Conservation (phyloP, 2,329 filamentous ascomycete genomes). For the Trichophyton mentagrophytes region DNA sequence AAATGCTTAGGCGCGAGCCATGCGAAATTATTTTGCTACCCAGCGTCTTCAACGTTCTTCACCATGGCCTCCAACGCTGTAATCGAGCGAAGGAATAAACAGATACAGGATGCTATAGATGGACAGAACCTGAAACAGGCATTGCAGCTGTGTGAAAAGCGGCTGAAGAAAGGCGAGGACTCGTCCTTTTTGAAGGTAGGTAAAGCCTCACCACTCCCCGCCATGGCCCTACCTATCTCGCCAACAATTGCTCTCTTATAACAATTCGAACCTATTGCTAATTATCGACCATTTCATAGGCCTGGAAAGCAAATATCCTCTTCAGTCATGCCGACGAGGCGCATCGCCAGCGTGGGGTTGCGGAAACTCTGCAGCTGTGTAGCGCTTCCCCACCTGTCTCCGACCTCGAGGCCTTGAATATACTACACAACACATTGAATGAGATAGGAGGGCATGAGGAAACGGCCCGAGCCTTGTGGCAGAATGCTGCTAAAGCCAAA, state of each 20-base stretch:
- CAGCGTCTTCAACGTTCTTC: not conserved
- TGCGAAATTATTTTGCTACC: not conserved
- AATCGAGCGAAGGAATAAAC: slow-evolving; percentile 35
- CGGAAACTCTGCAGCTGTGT: slow-evolving; percentile 33
- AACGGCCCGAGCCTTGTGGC: slow-evolving; percentile 31
- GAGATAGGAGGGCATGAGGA: slow-evolving; percentile 24
- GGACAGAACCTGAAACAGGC: slow-evolving; percentile 38
- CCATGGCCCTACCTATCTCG: not conserved
- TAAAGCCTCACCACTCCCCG: slow-evolving; percentile 4
- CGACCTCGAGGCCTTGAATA: slow-evolving; percentile 34
- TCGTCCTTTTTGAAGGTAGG: slow-evolving; percentile 30
- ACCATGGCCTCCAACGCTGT: slow-evolving; percentile 28
- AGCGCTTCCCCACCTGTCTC: slow-evolving; percentile 31
- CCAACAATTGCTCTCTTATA: not conserved
- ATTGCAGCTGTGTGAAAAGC: slow-evolving; percentile 38
- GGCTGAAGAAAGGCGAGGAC: slow-evolving; percentile 43
- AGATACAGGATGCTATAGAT: slow-evolving; percentile 39
- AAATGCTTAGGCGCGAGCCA: not conserved
- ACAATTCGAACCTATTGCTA: not conserved
- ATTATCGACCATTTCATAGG: slow-evolving; percentile 17
- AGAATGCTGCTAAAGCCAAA: slow-evolving; percentile 34
- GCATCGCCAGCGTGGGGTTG: slow-evolving; percentile 31
- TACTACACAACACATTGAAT: slow-evolving; percentile 30
- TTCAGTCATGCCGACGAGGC: slow-evolving; percentile 30
- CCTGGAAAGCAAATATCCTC: slow-evolving; percentile 33